phyloP scores from a whole-genome alignment of 2,329 filamentous ascomycete genomes.

The Colletotrichum falcatum region DNA sequence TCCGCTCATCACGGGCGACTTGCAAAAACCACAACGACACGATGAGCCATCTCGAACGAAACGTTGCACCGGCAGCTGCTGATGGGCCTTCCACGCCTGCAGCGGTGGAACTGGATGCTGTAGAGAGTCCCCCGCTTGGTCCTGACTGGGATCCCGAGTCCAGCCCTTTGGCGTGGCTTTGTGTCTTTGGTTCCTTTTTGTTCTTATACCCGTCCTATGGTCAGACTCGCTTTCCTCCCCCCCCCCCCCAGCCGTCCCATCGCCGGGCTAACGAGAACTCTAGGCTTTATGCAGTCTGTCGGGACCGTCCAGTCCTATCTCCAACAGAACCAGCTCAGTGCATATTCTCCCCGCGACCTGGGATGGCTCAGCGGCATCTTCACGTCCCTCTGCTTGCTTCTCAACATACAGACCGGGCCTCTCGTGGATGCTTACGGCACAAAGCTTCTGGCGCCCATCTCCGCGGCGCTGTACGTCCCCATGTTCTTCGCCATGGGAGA shows the following conservation, averaged over 20 bases:
- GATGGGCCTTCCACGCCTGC: background rate
- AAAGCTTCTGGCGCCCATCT: slow-evolving; percentile 52
- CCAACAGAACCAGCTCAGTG: slow-evolving; percentile 56
- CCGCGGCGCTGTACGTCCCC: slow-evolving; percentile 51
- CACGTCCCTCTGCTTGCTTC: slow-evolving; percentile 57
- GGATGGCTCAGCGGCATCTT: slow-evolving; percentile 63
- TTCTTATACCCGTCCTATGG: slow-evolving; percentile 40
- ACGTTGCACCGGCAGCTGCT: background rate
- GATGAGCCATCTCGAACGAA: slow-evolving; percentile 13
- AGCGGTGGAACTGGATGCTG: background rate
- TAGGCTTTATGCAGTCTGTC: slow-evolving; percentile 60
- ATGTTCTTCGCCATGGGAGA: slow-evolving; percentile 60
- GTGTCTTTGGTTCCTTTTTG: slow-evolving; percentile 34
- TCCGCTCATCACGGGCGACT: background rate
- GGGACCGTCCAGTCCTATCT: slow-evolving; percentile 63
- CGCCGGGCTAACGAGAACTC: background rate
- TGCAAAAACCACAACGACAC: fast-evolving
- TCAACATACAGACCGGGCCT: slow-evolving; percentile 61
- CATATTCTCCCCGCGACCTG: slow-evolving; percentile 57
- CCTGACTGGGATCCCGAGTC: slow-evolving; percentile 28
- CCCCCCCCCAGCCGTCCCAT: background rate
- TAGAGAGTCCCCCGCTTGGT: background rate
- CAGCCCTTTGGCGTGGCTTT: slow-evolving; percentile 37
- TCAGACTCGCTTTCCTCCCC: background rate
- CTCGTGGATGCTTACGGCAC: slow-evolving; percentile 62